phyloP scores from a whole-genome alignment of 208 protist species.

The Crithidia fasciculata region DNA sequence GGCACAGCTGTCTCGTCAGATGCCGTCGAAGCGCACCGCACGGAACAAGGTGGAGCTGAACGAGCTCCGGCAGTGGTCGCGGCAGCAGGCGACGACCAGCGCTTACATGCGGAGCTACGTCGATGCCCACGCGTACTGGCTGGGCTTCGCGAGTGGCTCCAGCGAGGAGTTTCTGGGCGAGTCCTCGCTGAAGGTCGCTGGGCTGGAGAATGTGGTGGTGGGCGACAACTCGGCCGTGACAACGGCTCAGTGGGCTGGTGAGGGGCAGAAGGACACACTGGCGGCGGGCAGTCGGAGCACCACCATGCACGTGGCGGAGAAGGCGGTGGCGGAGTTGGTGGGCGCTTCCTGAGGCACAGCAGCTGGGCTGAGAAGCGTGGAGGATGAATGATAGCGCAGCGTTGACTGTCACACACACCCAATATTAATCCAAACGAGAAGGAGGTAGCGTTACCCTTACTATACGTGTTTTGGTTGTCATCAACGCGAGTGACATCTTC shows the following conservation, averaged over 20 bases:
- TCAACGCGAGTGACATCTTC: no score
- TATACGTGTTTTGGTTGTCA: no score
- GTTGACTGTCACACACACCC: no score
- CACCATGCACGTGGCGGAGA: conserved; percentile 52
- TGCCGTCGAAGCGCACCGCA: conserved; percentile 48
- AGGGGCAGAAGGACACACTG: conserved; percentile 41
- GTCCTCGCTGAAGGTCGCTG: conserved; percentile 30
- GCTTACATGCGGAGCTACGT: conserved; percentile 77
- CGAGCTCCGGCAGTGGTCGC: conserved; percentile 56
- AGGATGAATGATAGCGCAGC: no score
- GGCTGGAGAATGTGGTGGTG: conserved; percentile 59
- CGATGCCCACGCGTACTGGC: conserved; percentile 74
- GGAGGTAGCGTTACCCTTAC: no score
- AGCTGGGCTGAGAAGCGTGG: no score
- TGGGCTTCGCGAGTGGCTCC: conserved; percentile 79
- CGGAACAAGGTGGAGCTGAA: conserved; percentile 41
- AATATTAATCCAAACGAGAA: no score
- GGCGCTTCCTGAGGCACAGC: no score
- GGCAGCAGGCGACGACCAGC: conserved; percentile 22
- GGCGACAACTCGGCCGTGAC: conserved; percentile 75
- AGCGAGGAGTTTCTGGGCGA: conserved; percentile 47
- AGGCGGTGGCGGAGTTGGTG: conserved; percentile 40
- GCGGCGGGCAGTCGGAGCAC: conserved; percentile 59
- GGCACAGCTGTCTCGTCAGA: conserved; percentile 60
- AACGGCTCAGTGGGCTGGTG: conserved; percentile 37